Conservation (phyloP, 202 grass and related monocot genomes). For the Musa balbisiana region DNA sequence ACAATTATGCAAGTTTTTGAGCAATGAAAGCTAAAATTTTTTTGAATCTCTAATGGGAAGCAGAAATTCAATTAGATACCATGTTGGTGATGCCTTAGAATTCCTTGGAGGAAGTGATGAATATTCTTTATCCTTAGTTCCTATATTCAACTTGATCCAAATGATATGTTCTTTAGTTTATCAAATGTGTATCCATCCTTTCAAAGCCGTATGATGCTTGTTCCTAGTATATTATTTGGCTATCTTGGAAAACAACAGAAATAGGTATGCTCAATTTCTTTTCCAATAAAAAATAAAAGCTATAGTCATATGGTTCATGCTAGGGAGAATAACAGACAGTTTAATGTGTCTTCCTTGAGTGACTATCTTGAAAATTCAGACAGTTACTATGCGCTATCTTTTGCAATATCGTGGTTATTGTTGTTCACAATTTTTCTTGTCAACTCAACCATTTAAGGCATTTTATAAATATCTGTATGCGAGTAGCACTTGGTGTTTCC, state of each 20-base stretch:
- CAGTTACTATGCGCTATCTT: not conserved
- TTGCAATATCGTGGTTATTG: not conserved
- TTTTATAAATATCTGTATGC: too few species aligned
- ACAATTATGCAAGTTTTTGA: not conserved
- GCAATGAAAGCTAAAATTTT: not conserved
- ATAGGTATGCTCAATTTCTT: not conserved
- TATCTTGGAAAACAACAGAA: not conserved
- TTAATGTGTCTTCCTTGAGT: too few species aligned
- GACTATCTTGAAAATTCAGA: too few species aligned
- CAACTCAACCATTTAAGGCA: too few species aligned
- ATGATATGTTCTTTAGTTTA: not conserved
- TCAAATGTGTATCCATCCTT: not conserved
- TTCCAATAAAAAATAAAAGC: not conserved
- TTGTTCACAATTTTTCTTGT: not conserved
- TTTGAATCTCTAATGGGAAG: not conserved
- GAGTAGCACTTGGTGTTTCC: too few species aligned
- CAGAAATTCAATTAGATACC: too few species aligned
- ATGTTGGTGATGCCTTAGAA: not conserved
- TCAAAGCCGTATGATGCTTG: not conserved
- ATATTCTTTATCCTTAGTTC: not conserved
- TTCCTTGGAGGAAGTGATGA: not conserved
- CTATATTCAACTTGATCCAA: not conserved
- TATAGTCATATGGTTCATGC: not conserved
- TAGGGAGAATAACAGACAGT: not conserved
- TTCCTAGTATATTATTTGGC: not conserved